A percentile compares a stretch with the other conserved stretches of the same genome.
phyloP scores from a whole-genome alignment of 352 stramenopile genomes.

The Globisporangium nodosum region DNA sequence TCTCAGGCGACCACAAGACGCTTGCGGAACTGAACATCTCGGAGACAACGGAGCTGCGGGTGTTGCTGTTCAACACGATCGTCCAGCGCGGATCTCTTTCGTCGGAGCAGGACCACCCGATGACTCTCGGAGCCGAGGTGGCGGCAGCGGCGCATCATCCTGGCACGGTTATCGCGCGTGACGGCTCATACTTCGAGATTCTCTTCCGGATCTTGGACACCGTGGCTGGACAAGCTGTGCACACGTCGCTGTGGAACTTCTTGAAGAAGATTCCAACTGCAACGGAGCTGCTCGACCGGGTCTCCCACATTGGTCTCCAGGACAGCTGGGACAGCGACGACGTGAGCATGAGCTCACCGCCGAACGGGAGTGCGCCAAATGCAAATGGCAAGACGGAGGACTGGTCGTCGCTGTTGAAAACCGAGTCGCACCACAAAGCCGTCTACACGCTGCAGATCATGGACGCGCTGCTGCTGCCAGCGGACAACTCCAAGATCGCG shows the following conservation, averaged over 20 bases:
- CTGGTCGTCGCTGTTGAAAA: slow-evolving; percentile 65
- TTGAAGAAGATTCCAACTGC: slow-evolving; percentile 82
- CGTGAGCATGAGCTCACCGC: slow-evolving; percentile 32
- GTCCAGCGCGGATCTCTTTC: slow-evolving; percentile 41
- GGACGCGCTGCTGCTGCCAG: slow-evolving; percentile 74
- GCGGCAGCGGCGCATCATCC: slow-evolving; percentile 32
- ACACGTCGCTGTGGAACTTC: slow-evolving; percentile 73
- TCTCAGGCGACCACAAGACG: slow-evolving; percentile 79
- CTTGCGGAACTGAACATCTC: slow-evolving; percentile 73
- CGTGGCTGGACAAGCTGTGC: slow-evolving; percentile 47
- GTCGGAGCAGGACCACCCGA: slow-evolving; percentile 36
- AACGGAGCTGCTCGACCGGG: slow-evolving; percentile 49
- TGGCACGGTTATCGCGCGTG: slow-evolving; percentile 54
- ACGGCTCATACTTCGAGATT: slow-evolving; percentile 76
- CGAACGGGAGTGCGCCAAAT: slow-evolving; percentile 5
- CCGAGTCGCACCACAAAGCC: slow-evolving; percentile 70
- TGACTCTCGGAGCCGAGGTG: slow-evolving; percentile 10
- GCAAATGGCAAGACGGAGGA: slow-evolving; percentile 26
- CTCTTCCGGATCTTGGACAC: slow-evolving; percentile 80
- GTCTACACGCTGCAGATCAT: slow-evolving; percentile 89
- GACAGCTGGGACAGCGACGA: slow-evolving; percentile 24
- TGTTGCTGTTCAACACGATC: slow-evolving; percentile 80
- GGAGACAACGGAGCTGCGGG: slow-evolving; percentile 67
- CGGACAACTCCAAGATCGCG: slow-evolving; percentile 42
- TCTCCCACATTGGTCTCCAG: slow-evolving; percentile 45